Evolutionary conservation across 192 early-diverging fungal species (phyloP), one percentile per base, ranked within the genome.

Genomic region (Geranomyces variabilis): DNA sequence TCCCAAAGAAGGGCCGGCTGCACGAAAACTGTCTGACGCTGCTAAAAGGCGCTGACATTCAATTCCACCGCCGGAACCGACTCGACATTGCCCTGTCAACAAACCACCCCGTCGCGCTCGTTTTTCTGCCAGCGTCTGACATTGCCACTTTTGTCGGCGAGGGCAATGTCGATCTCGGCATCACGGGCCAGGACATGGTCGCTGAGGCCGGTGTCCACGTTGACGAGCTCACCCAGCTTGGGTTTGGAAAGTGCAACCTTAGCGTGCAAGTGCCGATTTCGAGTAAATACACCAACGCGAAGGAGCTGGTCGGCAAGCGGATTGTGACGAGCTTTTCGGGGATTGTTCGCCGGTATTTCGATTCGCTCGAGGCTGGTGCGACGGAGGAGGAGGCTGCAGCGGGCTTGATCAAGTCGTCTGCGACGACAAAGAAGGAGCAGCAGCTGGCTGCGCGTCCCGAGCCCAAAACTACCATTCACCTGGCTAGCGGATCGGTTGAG

Each of bases 1-100:
- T 99, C 59, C 97, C 97, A 51, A 99, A 99, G 79, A 99, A 99
- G 82, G 97, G 97, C 34, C 91, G 97, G 36, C 90, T 99, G 43
- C 90, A 96, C 81, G 93, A 96, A 75, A 87, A 95, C 63, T 93
- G 91, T 53, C 77, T 96, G 13, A 81, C 87, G 7, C 79, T 99
- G 34, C 86, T 99, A 13, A 79, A 79, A 57, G 93, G 93, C 44
- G 93, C 95, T n/a, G 95, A 97, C 75, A 92, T 99, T 65, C 91
- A 95, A 79, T 99, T 95, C 86, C 82, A 91, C 81, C 90, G 97
- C 68, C 93, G 91, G 67, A 92, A 92, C 74, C 91, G 96, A 49
- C 91, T 97, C 76, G 96, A 99, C 80, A 98, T 99, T 85, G 97
- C 97, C 1, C 84, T 97, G 1, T 93, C 93, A 24, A 90, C 90